phyloP scores from a whole-genome alignment of 1,284 basidiomycete species.

The Termitomyces sp. region DNA sequence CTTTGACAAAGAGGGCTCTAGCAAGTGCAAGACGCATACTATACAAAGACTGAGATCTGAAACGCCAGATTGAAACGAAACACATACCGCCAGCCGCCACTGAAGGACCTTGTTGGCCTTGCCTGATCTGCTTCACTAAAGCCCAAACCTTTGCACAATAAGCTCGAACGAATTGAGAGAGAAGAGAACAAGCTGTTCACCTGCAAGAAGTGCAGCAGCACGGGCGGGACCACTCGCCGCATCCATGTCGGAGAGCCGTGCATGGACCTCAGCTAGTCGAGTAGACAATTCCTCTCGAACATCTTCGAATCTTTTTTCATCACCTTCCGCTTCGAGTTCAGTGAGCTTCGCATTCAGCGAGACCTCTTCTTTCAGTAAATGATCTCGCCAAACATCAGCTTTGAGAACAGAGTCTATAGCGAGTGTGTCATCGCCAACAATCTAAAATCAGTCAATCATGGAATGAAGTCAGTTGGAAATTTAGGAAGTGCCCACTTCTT shows the following conservation, averaged over 20 bases:
- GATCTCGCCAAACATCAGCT: constrained; percentile 95
- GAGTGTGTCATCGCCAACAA: constrained; percentile 87
- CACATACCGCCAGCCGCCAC: constrained; percentile 89
- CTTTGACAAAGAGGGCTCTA: constrained; percentile 93
- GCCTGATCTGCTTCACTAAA: constrained; percentile 88
- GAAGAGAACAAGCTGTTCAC: constrained; percentile 31
- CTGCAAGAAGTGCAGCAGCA: constrained; percentile 86
- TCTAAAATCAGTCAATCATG: constrained; percentile 35
- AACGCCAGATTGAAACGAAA: not conserved
- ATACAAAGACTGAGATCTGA: constrained; percentile 2
- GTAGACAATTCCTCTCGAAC: constrained; percentile 82
- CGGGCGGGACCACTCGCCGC: constrained; percentile 94
- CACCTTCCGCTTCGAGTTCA: constrained; percentile 68
- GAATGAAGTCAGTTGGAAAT: not conserved
- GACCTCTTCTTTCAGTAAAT: constrained; percentile 78
- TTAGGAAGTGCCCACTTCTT: constrained; percentile 63
- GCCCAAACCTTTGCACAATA: constrained; percentile 60
- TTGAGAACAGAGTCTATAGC: constrained; percentile 94
- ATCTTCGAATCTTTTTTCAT: constrained; percentile 76
- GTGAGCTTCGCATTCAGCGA: constrained; percentile 69
- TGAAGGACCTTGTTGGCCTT: constrained; percentile 82
- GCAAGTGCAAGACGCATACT: constrained; percentile 84
- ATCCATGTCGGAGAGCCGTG: constrained; percentile 93
- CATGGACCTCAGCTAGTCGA: constrained; percentile 89
- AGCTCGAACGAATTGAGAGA: not conserved